These are phyloP conservation scores for Aspergillus terreus DNA, from an alignment of 2,329 filamentous ascomycete species.

Conservation along the genomic window DNA sequence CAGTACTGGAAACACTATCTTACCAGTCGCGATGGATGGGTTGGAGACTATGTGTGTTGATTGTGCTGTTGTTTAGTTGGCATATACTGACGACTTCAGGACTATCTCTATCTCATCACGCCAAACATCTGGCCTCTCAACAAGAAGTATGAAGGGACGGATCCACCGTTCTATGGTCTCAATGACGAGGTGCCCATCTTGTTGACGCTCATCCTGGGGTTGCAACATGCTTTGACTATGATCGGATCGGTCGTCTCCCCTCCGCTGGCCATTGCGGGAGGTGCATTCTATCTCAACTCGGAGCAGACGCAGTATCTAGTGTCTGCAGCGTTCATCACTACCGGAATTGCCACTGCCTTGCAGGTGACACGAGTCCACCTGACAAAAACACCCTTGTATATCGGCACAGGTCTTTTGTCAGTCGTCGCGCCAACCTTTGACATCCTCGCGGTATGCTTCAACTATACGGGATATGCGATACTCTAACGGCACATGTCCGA, in stretches of 20 bases:
- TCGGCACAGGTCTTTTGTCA: slow-evolving; percentile 75
- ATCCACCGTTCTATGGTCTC: slow-evolving; percentile 81
- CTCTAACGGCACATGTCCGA: slow-evolving; percentile 63
- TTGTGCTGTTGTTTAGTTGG: not conserved
- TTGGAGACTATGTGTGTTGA: slow-evolving; percentile 44
- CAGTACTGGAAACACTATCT: slow-evolving; percentile 22
- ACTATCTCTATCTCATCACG: slow-evolving; percentile 53
- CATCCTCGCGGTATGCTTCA: slow-evolving; percentile 70
- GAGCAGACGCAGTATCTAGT: slow-evolving; percentile 71
- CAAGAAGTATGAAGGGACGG: slow-evolving; percentile 40
- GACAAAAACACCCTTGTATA: slow-evolving; percentile 66
- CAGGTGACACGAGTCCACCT: slow-evolving; percentile 78
- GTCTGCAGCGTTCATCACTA: slow-evolving; percentile 74
- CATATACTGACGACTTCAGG: slow-evolving; percentile 21
- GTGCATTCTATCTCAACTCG: slow-evolving; percentile 58
- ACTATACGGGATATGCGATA: slow-evolving; percentile 70
- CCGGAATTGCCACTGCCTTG: slow-evolving; percentile 67
- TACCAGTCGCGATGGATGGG: slow-evolving; percentile 40
- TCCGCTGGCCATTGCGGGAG: slow-evolving; percentile 65
- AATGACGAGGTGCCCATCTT: slow-evolving; percentile 74
- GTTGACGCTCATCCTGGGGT: slow-evolving; percentile 68
- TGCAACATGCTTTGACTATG: slow-evolving; percentile 79
- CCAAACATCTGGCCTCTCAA: slow-evolving; percentile 54
- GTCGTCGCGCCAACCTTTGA: slow-evolving; percentile 77
- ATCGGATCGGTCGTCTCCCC: slow-evolving; percentile 72